These are phyloP conservation scores for Zalaria sp. DNA, from an alignment of 2,329 filamentous ascomycete genomes.

Conservation along the genomic window DNA sequence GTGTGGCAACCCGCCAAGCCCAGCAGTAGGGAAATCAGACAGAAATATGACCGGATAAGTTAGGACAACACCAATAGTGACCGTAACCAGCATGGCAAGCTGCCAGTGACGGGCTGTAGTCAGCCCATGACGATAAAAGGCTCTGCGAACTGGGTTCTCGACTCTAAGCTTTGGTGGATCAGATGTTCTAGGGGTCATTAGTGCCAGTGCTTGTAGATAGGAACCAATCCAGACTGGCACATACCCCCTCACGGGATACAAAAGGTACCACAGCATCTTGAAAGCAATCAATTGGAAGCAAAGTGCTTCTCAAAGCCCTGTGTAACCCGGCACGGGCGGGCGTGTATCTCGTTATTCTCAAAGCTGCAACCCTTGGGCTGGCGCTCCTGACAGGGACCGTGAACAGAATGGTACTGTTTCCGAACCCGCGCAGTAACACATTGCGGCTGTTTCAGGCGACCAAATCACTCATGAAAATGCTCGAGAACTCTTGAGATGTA, in stretches of 20 bases:
- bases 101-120: constrained; percentile 61
- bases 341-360: too few species aligned
- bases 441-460: too few species aligned
- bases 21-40: constrained; percentile 55
- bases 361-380: too few species aligned
- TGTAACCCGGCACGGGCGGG: too few species aligned
- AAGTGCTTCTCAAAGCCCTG: too few species aligned
- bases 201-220: constrained; percentile 1
- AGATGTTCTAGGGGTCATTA: constrained; percentile 43
- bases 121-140: constrained; percentile 55
- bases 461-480: too few species aligned
- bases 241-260: constrained; percentile 65
- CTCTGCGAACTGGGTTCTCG: constrained; percentile 49
- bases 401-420: too few species aligned
- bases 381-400: too few species aligned
- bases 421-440: too few species aligned
- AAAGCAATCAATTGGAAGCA: neutral
- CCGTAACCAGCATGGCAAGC: constrained; percentile 59
- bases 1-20: constrained; percentile 57
- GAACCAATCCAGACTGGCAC: constrained; percentile 18
- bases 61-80: constrained; percentile 53
- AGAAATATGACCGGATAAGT: constrained; percentile 66
- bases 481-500: too few species aligned
- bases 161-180: constrained; percentile 53
- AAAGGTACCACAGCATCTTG: constrained; percentile 32